Evolutionary conservation across 768 basidiomycete genomes (phyloP).

Genomic region (Pleurotus ostreatus): DNA sequence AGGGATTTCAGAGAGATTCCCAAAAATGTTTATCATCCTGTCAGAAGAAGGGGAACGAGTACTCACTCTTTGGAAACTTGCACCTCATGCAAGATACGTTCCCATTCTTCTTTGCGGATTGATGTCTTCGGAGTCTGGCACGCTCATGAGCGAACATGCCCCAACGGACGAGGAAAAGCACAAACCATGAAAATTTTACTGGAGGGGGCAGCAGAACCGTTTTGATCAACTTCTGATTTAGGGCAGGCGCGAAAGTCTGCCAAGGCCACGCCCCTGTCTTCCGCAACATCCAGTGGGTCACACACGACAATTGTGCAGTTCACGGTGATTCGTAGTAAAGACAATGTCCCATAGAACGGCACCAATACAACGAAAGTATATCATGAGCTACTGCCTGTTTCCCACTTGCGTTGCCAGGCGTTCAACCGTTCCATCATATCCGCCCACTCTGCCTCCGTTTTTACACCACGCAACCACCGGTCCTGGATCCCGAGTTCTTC

Average conservation of each 20-base stretch:
- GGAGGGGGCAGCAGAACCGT: neutral
- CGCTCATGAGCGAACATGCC: neutral
- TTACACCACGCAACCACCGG: slow-evolving; percentile 44
- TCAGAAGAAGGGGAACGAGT: slow-evolving; percentile 13
- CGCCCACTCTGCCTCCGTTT: slow-evolving; percentile 49
- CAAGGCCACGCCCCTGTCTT: too few relatives aligned
- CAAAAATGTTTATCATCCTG: slow-evolving; percentile 76
- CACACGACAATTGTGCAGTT: too few relatives aligned
- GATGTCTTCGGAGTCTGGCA: slow-evolving; percentile 45
- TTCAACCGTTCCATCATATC: slow-evolving; percentile 42
- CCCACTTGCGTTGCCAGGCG: slow-evolving; percentile 52
- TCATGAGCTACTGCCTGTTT: slow-evolving; percentile 17
- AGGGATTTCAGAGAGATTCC: slow-evolving; percentile 97
- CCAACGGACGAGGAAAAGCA: slow-evolving; percentile 2
- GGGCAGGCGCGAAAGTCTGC: neutral
- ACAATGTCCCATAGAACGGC: too few relatives aligned
- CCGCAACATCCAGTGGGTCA: too few relatives aligned
- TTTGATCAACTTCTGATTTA: neutral
- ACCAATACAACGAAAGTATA: neutral
- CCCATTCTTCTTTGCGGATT: slow-evolving; percentile 85
- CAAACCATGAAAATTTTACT: slow-evolving; percentile 8
- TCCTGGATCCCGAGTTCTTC: slow-evolving; percentile 33
- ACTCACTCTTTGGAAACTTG: slow-evolving; percentile 89
- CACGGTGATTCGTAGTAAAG: too few relatives aligned
- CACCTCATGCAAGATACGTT: slow-evolving; percentile 75